Evolutionary conservation across 306 rosid species (phyloP), one percentile per base, ranked within the genome.

Genomic region (Arachis stenosperma): DNA sequence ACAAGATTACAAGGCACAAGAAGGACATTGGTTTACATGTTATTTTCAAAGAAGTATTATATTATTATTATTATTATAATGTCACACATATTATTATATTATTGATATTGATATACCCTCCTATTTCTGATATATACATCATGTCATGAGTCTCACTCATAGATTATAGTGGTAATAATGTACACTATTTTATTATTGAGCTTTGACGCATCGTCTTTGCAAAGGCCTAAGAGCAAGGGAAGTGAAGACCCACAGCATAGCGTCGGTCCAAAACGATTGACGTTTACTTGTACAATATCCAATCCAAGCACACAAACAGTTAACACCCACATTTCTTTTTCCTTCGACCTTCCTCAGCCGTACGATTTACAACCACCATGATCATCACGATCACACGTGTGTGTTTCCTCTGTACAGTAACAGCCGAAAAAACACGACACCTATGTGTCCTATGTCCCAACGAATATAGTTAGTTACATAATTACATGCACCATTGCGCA

Each of bases 241-340:
- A 17, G 12, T n/a, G 12, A 43, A 63, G 55, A 46, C 82, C 82
- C 82, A 63, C 82, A 8, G 3, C 65, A 11, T 40, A 33, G 63
- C 37, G 13, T 51, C 44, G 3, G 41, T 75, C 84, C 77, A 72
- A 83, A 72, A 62, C 79, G 71, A 43, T 37, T 79, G 87, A 79
- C 80, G 82, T 79, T 43, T 76, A 72, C 77, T 37, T 43, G 14
- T 2, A 2, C n/a, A 50, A 1, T 65, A 51, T 54, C 52, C 62
- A 9, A 51, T 54, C 52, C 62, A 9, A 5, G 41, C 42, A 36
- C 71, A 4, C 37, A 33, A 33, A 33, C 37, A 33, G 37, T 47
- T n/a, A 52, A 1, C 55, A 11, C 65, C 29, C 29, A 17, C 30
- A 17, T 14, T 13, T 7, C 54, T 60, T 57, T 57, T 71, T 41